A percentile compares a stretch with the other conserved stretches of the same genome.
These are phyloP conservation scores for Tetrapyrgos nigripes DNA, from an alignment of 1,284 basidiomycete genomes.

Conservation along the genomic window DNA sequence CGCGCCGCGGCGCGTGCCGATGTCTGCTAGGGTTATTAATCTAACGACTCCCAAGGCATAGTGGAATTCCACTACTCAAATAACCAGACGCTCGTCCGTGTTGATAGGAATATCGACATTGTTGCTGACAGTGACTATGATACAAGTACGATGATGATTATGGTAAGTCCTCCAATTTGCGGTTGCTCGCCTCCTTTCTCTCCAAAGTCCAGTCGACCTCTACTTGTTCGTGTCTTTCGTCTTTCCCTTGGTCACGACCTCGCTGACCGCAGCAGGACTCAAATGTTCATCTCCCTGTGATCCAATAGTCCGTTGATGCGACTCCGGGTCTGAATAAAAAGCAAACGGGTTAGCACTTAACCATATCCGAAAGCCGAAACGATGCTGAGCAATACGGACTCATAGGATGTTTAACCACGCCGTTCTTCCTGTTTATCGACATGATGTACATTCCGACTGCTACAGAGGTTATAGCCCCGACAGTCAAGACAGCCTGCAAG, in stretches of 20 bases:
- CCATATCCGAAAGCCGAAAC: background rate
- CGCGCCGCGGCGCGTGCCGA: background rate
- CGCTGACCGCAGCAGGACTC: conserved; percentile 8
- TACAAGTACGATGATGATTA: too few species aligned
- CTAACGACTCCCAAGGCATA: background rate
- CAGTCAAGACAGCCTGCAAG: conserved; percentile 7
- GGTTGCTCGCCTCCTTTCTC: too few species aligned
- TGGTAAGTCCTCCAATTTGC: too few species aligned
- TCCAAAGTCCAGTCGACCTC: too few species aligned
- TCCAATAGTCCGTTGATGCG: background rate
- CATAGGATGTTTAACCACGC: conserved; percentile 1
- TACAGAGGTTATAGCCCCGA: conserved; percentile 1
- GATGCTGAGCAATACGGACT: background rate
- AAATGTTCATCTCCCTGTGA: conserved; percentile 4
- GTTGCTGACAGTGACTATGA: too few species aligned
- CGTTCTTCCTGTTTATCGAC: conserved; percentile 6
- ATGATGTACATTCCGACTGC: conserved; percentile 7
- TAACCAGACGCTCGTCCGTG: background rate
- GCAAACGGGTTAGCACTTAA: background rate
- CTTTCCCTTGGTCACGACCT: conserved; percentile 2
- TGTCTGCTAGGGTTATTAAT: background rate
- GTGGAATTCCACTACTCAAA: background rate
- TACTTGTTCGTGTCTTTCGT: conserved; percentile 3
- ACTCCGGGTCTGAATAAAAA: background rate
- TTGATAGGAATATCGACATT: background rate